phyloP scores from a whole-genome alignment of 2,329 filamentous ascomycete species.

The Lasiodiplodia sp. region DNA sequence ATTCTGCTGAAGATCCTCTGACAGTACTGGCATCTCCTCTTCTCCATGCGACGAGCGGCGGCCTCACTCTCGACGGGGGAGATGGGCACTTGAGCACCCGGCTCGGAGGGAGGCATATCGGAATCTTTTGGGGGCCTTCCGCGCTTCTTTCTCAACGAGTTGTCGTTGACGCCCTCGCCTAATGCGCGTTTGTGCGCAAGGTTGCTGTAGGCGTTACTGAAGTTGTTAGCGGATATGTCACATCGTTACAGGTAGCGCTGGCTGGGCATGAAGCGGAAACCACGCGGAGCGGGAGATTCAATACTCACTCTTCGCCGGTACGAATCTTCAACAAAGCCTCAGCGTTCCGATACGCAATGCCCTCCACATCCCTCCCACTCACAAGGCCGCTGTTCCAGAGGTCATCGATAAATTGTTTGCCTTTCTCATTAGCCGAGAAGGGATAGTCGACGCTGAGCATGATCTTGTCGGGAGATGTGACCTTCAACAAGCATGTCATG shows the following conservation, averaged over 20 bases:
- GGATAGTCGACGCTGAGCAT: conserved; percentile 51
- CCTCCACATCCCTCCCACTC: conserved; percentile 56
- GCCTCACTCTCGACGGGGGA: conserved; percentile 11
- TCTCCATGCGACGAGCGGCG: conserved; percentile 18
- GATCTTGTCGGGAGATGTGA: conserved; percentile 51
- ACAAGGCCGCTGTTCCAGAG: conserved; percentile 60
- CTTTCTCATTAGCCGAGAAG: conserved; percentile 57
- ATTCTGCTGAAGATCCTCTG: conserved; percentile 25
- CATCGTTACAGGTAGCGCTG: background rate
- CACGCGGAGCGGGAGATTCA: background rate
- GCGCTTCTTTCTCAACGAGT: conserved; percentile 1
- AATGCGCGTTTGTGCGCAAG: conserved; percentile 1
- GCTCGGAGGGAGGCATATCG: background rate
- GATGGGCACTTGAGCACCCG: background rate
- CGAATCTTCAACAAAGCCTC: conserved; percentile 40
- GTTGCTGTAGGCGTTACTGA: background rate
- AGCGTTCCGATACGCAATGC: conserved; percentile 60
- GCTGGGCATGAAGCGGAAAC: background rate
- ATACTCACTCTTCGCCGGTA: conserved; percentile 24
- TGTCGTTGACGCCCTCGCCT: conserved; percentile 19
- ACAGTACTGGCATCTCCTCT: conserved; percentile 24
- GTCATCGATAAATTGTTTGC: conserved; percentile 57
- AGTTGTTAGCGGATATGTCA: background rate
- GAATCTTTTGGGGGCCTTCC: conserved; percentile 12
- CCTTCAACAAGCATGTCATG: conserved; percentile 53